Evolutionary conservation across 139 green algal genomes (phyloP).

Genomic region (Volvox reticuliferus): DNA sequence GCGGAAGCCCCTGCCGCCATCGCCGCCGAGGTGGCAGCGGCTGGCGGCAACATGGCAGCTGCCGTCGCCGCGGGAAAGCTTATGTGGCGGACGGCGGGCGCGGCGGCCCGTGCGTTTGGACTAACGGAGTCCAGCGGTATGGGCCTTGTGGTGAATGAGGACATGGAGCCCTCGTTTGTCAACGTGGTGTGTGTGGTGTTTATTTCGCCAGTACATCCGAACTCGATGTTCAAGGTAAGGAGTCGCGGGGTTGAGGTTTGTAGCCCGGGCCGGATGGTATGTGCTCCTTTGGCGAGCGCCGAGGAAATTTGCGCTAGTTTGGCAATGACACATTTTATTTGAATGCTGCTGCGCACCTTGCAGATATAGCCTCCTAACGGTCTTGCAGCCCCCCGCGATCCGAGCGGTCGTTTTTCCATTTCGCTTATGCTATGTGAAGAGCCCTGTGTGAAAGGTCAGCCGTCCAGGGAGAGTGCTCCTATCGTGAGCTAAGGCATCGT

Average conservation of each 20-base stretch:
- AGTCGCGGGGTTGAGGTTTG: not conserved
- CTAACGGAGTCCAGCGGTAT: not conserved
- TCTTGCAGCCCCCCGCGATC: too few relatives aligned
- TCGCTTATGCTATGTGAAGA: too few relatives aligned
- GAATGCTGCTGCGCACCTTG: too few relatives aligned
- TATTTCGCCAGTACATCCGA: conserved; percentile 12
- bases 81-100: not conserved
- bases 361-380: too few relatives aligned
- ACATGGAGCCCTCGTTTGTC: not conserved
- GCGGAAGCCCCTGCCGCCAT: not conserved
- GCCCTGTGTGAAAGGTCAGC: too few relatives aligned
- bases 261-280: not conserved
- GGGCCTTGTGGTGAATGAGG: not conserved
- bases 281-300: too few relatives aligned
- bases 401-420: too few relatives aligned
- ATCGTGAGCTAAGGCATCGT: too few relatives aligned
- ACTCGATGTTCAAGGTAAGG: conserved; percentile 47
- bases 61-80: not conserved
- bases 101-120: not conserved
- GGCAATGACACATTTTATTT: too few relatives aligned
- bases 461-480: too few relatives aligned
- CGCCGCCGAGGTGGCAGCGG: not conserved
- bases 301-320: too few relatives aligned
- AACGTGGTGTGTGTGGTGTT: not conserved
- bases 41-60: not conserved